These are phyloP conservation scores for Cyclostephanos tholiformis DNA, from an alignment of 108 stramenopile species.

Conservation along the genomic window DNA sequence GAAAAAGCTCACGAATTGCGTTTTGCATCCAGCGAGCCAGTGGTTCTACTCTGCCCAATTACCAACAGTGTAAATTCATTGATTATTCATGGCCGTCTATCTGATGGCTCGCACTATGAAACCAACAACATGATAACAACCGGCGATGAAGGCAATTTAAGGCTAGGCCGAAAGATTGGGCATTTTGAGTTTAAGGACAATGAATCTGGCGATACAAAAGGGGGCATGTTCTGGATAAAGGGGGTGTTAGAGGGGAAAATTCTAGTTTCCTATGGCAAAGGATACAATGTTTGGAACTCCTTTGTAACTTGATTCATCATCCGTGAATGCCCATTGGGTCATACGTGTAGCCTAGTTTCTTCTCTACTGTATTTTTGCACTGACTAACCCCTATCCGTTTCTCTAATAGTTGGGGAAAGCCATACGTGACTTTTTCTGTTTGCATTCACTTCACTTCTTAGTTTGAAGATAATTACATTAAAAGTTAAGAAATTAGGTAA, in stretches of 20 bases:
- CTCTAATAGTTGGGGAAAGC: conserved; percentile 24
- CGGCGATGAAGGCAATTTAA: conserved; percentile 6
- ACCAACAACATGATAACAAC: conserved; percentile 46
- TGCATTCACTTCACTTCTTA: conserved; percentile 14
- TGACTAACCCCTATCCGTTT: conserved; percentile 12
- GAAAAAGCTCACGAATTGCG: neutral
- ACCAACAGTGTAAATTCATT: conserved; percentile 34
- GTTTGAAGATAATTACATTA: no score
- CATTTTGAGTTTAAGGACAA: conserved; percentile 22
- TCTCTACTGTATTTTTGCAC: conserved; percentile 21
- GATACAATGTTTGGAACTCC: conserved; percentile 66
- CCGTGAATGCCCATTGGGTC: no score
- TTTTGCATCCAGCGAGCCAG: conserved; percentile 60
- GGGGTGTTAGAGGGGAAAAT: conserved; percentile 44
- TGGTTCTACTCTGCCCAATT: conserved; percentile 48
- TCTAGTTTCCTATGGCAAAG: conserved; percentile 65
- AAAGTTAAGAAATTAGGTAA: no score
- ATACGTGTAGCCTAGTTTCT: neutral
- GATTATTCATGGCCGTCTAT: conserved; percentile 63
- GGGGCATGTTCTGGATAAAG: conserved; percentile 63
- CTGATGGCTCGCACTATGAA: conserved; percentile 71
- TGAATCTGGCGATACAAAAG: conserved; percentile 43
- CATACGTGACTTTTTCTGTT: conserved; percentile 4
- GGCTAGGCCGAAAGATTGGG: conserved; percentile 21
- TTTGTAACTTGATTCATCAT: neutral